These are phyloP conservation scores for Rhododendron kiyosumense DNA, from an alignment of 148 eudicot genomes.

Conservation along the genomic window DNA sequence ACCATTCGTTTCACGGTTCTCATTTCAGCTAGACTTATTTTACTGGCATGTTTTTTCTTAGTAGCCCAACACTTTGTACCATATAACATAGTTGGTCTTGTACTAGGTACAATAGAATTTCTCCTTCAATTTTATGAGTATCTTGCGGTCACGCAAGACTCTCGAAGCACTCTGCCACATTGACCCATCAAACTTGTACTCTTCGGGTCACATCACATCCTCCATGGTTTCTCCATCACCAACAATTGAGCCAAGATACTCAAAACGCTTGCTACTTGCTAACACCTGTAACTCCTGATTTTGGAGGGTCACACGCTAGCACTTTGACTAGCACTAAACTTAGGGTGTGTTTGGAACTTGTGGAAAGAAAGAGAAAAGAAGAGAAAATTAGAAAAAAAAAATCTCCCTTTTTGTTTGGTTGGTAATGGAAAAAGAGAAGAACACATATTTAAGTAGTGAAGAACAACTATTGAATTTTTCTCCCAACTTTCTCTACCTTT, in stretches of 20 bases:
- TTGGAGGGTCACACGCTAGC: neutral
- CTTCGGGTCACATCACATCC: neutral
- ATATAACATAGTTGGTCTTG: neutral
- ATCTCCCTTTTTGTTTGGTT: no score
- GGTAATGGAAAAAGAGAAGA: no score
- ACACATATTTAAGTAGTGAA: no score
- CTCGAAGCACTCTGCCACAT: neutral
- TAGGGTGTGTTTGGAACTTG: no score
- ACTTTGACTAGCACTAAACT: neutral
- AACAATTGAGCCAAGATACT: neutral
- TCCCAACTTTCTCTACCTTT: no score
- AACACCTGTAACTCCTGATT: neutral
- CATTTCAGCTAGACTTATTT: neutral
- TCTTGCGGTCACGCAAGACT: neutral
- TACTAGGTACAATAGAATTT: neutral
- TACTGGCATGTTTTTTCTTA: neutral
- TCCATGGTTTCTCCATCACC: neutral
- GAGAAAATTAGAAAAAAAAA: no score
- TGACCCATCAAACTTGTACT: neutral
- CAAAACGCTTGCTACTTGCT: neutral
- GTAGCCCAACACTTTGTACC: neutral
- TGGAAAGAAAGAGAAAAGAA: no score
- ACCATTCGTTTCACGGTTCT: neutral
- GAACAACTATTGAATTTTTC: no score
- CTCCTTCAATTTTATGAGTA: no score